These are phyloP conservation scores for Colletotrichum chrysophilum DNA, from an alignment of 2,329 filamentous ascomycete genomes.

Conservation along the genomic window DNA sequence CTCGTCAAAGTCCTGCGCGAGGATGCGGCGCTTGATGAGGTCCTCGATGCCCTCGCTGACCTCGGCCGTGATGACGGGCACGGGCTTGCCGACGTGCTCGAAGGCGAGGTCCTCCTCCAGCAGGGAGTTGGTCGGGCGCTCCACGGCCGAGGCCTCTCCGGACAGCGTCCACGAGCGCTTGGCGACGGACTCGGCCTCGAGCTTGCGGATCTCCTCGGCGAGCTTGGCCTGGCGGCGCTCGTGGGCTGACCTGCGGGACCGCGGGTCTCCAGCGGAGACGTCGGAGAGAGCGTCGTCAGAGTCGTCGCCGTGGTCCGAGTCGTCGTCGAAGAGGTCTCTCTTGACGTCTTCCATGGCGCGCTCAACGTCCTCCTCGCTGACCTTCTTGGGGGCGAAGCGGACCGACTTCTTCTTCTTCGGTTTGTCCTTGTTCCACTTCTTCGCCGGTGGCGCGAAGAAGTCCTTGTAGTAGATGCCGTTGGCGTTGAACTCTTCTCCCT, in stretches of 20 bases:
- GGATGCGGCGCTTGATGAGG: conserved; percentile 90
- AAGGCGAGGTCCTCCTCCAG: conserved; percentile 96
- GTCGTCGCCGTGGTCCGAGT: conserved; percentile 64
- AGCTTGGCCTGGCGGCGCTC: conserved; percentile 87
- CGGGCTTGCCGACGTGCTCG: conserved; percentile 91
- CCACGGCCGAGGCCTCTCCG: conserved; percentile 83
- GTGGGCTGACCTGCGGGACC: conserved; percentile 80
- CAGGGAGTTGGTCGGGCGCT: conserved; percentile 88
- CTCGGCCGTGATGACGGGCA: conserved; percentile 92
- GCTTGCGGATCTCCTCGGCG: conserved; percentile 85
- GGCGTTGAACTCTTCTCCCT: conserved; percentile 65
- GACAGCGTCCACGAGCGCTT: conserved; percentile 91
- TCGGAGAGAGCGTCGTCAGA: conserved; percentile 70
- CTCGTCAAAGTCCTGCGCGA: conserved; percentile 92
- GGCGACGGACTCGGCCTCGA: conserved; percentile 87
- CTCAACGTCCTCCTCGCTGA: conserved; percentile 72
- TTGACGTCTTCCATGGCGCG: conserved; percentile 87
- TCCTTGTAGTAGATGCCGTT: conserved; percentile 91
- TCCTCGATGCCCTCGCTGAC: conserved; percentile 90
- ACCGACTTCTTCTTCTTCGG: conserved; percentile 44
- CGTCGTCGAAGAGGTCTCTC: conserved; percentile 87
- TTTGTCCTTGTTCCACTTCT: conserved; percentile 63
- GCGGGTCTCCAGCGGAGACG: conserved; percentile 71
- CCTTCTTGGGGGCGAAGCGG: conserved; percentile 44
- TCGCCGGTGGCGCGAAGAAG: conserved; percentile 87